phyloP scores from a whole-genome alignment of 345 rosid genomes.

The Populus nigra region DNA sequence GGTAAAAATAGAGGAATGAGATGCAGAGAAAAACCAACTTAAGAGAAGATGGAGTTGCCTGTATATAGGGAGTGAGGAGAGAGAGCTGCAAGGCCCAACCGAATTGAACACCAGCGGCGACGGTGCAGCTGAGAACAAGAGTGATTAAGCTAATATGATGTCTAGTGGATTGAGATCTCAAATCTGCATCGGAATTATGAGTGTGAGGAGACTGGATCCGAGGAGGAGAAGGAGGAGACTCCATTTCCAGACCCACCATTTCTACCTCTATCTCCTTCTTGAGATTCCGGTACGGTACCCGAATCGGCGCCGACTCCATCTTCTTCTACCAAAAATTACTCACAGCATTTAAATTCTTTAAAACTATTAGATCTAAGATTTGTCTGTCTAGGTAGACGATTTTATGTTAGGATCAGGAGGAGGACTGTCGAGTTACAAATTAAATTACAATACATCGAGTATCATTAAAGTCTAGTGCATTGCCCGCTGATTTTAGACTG shows the following conservation, averaged over 20 bases:
- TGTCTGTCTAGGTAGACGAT: too few relatives aligned
- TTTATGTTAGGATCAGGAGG: too few relatives aligned
- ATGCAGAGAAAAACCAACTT: background rate
- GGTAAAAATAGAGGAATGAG: background rate
- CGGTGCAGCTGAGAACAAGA: conserved; percentile 77
- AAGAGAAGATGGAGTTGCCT: conserved; percentile 44
- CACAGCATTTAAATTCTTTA: background rate
- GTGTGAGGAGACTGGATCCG: conserved; percentile 23
- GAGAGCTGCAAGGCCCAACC: conserved; percentile 99
- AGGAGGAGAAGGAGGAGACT: conserved; percentile 18
- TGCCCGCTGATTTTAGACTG: too few relatives aligned
- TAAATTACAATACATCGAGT: too few relatives aligned
- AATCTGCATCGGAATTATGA: conserved; percentile 19
- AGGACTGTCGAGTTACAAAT: too few relatives aligned
- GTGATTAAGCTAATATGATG: conserved; percentile 47
- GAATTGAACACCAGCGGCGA: conserved; percentile 93
- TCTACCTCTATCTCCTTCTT: conserved; percentile 69
- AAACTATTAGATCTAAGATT: background rate
- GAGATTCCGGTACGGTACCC: conserved; percentile 63
- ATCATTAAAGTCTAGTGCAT: too few relatives aligned
- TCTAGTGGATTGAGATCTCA: conserved; percentile 27
- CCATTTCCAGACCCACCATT: conserved; percentile 44
- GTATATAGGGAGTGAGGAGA: conserved; percentile 88
- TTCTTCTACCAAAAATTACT: background rate
- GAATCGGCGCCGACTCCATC: conserved; percentile 27